phyloP scores from a whole-genome alignment of 2,329 filamentous ascomycete species.

The Penicillium rolfsii region DNA sequence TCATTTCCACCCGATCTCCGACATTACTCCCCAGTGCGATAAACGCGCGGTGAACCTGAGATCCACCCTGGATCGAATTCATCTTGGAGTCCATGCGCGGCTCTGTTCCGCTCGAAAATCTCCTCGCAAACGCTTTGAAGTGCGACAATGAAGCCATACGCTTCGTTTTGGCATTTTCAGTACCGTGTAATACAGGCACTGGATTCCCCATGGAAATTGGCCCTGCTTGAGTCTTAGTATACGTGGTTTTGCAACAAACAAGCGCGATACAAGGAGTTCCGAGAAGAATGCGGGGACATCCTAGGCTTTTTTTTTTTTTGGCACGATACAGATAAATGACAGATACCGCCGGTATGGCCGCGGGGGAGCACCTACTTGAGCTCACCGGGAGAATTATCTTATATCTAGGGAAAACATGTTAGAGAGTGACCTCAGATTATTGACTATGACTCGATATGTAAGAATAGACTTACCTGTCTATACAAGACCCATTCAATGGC shows the following conservation, averaged over 20 bases:
- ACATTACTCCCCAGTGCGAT: slow-evolving; percentile 93
- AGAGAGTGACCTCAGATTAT: neutral
- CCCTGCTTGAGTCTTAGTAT: slow-evolving; percentile 19
- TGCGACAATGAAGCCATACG: slow-evolving; percentile 15
- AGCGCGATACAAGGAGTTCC: slow-evolving; percentile 1
- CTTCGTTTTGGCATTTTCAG: slow-evolving; percentile 16
- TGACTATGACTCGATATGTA: neutral
- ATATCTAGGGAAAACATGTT: neutral
- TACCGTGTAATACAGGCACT: neutral
- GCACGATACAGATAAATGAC: slow-evolving; percentile 18
- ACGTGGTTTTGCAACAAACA: neutral
- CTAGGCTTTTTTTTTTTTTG: slow-evolving; percentile 14
- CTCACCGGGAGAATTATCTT: slow-evolving; percentile 10
- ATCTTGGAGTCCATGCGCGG: slow-evolving; percentile 18
- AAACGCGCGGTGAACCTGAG: slow-evolving; percentile 60
- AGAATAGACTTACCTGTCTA: slow-evolving; percentile 15
- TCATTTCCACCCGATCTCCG: slow-evolving; percentile 80
- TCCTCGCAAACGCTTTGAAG: slow-evolving; percentile 18
- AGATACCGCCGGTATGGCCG: slow-evolving; percentile 19
- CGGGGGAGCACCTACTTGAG: slow-evolving; percentile 21
- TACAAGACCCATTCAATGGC: slow-evolving; percentile 10
- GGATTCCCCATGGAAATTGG: slow-evolving; percentile 8
- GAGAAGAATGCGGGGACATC: slow-evolving; percentile 15
- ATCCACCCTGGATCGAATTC: slow-evolving; percentile 10
- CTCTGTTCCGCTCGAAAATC: slow-evolving; percentile 25